A percentile compares a stretch with the other conserved stretches of the same genome.
Evolutionary conservation across 495 filamentous ascomycete genomes (phyloP).

Genomic region (Penicillium subrubescens): DNA sequence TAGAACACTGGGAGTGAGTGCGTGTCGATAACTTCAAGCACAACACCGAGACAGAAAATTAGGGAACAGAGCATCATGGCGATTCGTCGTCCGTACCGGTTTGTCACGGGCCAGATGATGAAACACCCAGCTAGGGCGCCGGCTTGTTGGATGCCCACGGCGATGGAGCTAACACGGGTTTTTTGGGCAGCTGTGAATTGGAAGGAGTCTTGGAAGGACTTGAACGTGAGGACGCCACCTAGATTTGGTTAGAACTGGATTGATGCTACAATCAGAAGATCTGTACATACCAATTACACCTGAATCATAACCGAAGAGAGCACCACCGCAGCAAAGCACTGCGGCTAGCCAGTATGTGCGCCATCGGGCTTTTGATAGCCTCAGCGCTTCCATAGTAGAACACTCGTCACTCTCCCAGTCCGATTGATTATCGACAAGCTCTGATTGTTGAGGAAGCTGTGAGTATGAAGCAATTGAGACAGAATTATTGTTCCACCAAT

Average conservation of each 20-base stretch:
- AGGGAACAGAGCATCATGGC: constrained; percentile 48
- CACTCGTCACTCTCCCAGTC: neutral
- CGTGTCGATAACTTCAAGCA: constrained; percentile 47
- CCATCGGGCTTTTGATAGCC: constrained; percentile 35
- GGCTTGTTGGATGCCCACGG: constrained; percentile 50
- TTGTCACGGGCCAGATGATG: constrained; percentile 52
- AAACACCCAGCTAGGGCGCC: constrained; percentile 52
- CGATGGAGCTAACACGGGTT: constrained; percentile 46
- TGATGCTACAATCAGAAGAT: neutral
- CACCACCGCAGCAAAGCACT: constrained; percentile 48
- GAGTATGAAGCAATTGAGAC: constrained; percentile 13
- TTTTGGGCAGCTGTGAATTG: constrained; percentile 35
- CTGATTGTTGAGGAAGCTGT: constrained; percentile 15
- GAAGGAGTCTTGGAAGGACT: constrained; percentile 49
- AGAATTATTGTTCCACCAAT: constrained; percentile 15
- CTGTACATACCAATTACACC: constrained; percentile 43
- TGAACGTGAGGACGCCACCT: constrained; percentile 52
- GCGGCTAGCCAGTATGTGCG: constrained; percentile 57
- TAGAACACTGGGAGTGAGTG: constrained; percentile 49
- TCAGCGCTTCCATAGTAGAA: constrained; percentile 24
- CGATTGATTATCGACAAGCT: constrained; percentile 7
- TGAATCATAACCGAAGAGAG: constrained; percentile 49
- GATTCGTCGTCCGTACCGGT: constrained; percentile 43
- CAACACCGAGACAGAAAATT: constrained; percentile 49
- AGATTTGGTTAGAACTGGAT: neutral